Percentiles rank a stretch among this genome's conserved stretches.
phyloP scores from a whole-genome alignment of 176 grass and related monocot species.

The Bromus sterilis region DNA sequence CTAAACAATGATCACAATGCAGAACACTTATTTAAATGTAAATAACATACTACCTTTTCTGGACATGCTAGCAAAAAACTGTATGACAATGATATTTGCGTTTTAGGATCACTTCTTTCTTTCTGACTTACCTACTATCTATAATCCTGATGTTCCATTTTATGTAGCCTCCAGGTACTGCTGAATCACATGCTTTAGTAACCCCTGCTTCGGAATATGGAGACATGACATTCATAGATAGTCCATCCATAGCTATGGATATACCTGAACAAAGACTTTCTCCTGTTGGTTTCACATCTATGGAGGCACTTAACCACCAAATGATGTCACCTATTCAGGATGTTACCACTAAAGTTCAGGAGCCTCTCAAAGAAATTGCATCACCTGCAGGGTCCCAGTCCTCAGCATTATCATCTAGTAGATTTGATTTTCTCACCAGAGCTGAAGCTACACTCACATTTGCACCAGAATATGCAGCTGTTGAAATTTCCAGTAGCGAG shows the following conservation, averaged over 20 bases:
- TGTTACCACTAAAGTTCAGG: conserved; percentile 43
- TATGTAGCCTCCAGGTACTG: conserved; percentile 84
- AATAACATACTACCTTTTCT: background rate
- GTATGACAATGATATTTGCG: background rate
- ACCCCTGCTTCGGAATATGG: conserved; percentile 52
- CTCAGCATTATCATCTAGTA: conserved; percentile 43
- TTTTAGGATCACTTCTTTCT: conserved; percentile 7
- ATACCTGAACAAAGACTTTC: conserved; percentile 67
- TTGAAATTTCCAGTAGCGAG: conserved; percentile 45
- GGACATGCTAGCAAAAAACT: background rate
- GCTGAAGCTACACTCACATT: conserved; percentile 92
- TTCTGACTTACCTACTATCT: conserved; percentile 1
- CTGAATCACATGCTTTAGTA: conserved; percentile 58
- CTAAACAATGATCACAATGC: background rate
- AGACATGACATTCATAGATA: conserved; percentile 51
- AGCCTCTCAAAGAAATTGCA: conserved; percentile 50
- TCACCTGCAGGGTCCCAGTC: conserved; percentile 27
- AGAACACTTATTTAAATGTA: background rate
- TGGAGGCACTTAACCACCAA: conserved; percentile 70
- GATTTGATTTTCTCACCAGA: conserved; percentile 76
- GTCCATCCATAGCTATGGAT: conserved; percentile 68
- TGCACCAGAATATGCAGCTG: conserved; percentile 93
- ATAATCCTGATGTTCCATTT: conserved; percentile 24
- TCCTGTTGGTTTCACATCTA: conserved; percentile 61
- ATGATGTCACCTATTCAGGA: conserved; percentile 54